Evolutionary conservation across 2,329 filamentous ascomycete genomes (phyloP), one percentile per base, ranked within the genome.

Genomic region (Chaetothyriales sp.): DNA sequence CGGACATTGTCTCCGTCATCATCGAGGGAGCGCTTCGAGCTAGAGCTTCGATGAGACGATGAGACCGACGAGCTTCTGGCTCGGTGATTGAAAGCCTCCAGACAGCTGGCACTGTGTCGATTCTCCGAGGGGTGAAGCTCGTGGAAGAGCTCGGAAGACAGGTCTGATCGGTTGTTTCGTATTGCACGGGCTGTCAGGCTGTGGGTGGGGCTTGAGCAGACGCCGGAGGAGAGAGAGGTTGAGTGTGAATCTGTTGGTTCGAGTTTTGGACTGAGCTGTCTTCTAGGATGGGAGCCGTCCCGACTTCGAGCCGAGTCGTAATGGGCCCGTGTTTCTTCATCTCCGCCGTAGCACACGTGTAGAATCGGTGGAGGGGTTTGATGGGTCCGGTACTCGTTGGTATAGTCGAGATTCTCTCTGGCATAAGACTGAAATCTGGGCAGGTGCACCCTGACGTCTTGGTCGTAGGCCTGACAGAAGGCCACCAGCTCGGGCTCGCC

Each of bases 401-500:
- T 57, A 50, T 60, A 59, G 32, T 44, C 46, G 42, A 60, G 52
- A 2, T 51, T 54, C 42, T 55, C 52, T 52, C 49, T 49, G 42
- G 55, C 49, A 25, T 55, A 60, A 45, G 55, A 51, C 44, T 55
- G 50, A 45, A 55, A 55, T 19, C 52, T 52, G 48, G 59, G 59
- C 9, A 58, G 55, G 51, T 60, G 58, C 10, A 61, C 56, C 22
- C 54, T 74, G 50, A 85, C 77, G 62, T 83, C 75, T 49, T 75
- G 74, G 48, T 75, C 70, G 62, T 74, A 82, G 19, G 74, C 76
- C 51, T 76, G 73, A 25, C 77, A 75, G 64, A 84, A 84, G 5
- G 81, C 81, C 28, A 74, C 73, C 44, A 86, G 75, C 65, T 84
- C 80, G 67, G 81, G 73, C 52, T 83, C 80, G 61, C 81, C 80